Percentiles rank a stretch among this genome's conserved stretches.
phyloP scores from a whole-genome alignment of 768 basidiomycete genomes.

The Kondoa malvinella region DNA sequence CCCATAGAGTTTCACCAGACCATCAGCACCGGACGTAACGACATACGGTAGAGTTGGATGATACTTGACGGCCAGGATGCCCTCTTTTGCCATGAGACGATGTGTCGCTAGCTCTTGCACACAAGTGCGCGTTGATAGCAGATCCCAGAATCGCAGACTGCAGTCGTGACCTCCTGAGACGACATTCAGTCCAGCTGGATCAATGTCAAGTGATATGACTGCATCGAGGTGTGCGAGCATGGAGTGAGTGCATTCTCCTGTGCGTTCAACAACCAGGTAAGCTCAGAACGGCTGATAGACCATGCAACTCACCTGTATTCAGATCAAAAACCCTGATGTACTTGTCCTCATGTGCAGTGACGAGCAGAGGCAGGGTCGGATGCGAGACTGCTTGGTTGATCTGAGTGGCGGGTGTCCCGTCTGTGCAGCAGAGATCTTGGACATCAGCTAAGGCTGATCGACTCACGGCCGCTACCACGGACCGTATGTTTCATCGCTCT shows the following conservation, averaged over 20 bases:
- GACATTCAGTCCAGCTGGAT: conserved; percentile 68
- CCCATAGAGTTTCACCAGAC: conserved; percentile 61
- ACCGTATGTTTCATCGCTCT: conserved; percentile 38
- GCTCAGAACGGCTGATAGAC: not conserved
- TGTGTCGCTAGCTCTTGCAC: conserved; percentile 79
- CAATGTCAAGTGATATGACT: conserved; percentile 76
- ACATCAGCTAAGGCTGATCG: not conserved
- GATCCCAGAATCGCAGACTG: conserved; percentile 85
- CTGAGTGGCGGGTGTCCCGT: conserved; percentile 58
- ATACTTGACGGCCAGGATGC: conserved; percentile 72
- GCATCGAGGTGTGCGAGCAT: conserved; percentile 82
- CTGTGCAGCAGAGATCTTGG: conserved; percentile 32
- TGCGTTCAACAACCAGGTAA: not conserved
- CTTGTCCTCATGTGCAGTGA: conserved; percentile 87
- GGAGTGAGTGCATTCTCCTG: conserved; percentile 72
- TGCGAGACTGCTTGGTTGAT: conserved; percentile 76
- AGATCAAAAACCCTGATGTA: conserved; percentile 79
- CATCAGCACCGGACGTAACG: conserved; percentile 90
- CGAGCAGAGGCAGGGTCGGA: conserved; percentile 70
- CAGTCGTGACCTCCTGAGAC: conserved; percentile 87
- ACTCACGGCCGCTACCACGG: conserved; percentile 29
- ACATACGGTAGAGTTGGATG: conserved; percentile 68
- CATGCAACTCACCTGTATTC: conserved; percentile 45
- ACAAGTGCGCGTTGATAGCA: conserved; percentile 57
- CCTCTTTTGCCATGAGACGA: conserved; percentile 74